These are phyloP conservation scores for Pyrrhoderma lamaoense DNA, from an alignment of 1,284 basidiomycete species.

Conservation along the genomic window DNA sequence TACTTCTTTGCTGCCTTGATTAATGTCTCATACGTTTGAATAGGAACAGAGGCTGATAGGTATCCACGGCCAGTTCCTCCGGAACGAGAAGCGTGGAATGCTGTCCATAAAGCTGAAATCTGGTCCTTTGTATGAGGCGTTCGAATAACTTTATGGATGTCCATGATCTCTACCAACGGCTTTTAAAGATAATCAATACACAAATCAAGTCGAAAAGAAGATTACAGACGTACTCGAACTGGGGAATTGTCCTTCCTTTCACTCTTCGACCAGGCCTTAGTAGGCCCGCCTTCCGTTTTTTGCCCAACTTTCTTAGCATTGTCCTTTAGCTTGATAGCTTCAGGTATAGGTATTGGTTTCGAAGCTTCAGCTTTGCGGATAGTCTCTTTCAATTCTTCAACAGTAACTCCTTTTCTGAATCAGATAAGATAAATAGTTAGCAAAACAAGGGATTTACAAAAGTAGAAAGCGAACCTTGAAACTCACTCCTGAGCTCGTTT, in stretches of 20 bases:
- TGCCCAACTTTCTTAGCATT: slow-evolving; percentile 21
- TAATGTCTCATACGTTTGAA: slow-evolving; percentile 71
- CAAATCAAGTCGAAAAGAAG: slow-evolving; percentile 2
- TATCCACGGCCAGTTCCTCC: slow-evolving; percentile 74
- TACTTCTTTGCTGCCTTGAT: slow-evolving; percentile 39
- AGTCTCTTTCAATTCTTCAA: slow-evolving; percentile 34
- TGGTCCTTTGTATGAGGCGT: slow-evolving; percentile 66
- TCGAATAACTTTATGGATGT: slow-evolving; percentile 62
- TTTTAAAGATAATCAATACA: slow-evolving; percentile 27
- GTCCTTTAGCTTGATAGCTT: slow-evolving; percentile 23
- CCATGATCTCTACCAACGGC: slow-evolving; percentile 78
- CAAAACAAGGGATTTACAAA: slow-evolving; percentile 7
- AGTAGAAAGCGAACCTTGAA: neutral
- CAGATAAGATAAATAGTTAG: slow-evolving; percentile 6
- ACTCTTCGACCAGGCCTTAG: slow-evolving; percentile 16
- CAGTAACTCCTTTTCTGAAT: slow-evolving; percentile 36
- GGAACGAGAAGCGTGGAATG: slow-evolving; percentile 76
- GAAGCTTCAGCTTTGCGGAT: slow-evolving; percentile 25
- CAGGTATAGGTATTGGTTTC: slow-evolving; percentile 21
- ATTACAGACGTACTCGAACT: slow-evolving; percentile 42
- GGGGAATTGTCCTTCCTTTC: slow-evolving; percentile 61
- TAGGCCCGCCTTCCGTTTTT: slow-evolving; percentile 16
- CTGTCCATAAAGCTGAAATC: slow-evolving; percentile 80
- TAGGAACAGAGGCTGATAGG: slow-evolving; percentile 73
- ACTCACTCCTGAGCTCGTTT: slow-evolving; percentile 40